phyloP scores from a whole-genome alignment of 768 basidiomycete genomes.

The Trametes cinnabarina region DNA sequence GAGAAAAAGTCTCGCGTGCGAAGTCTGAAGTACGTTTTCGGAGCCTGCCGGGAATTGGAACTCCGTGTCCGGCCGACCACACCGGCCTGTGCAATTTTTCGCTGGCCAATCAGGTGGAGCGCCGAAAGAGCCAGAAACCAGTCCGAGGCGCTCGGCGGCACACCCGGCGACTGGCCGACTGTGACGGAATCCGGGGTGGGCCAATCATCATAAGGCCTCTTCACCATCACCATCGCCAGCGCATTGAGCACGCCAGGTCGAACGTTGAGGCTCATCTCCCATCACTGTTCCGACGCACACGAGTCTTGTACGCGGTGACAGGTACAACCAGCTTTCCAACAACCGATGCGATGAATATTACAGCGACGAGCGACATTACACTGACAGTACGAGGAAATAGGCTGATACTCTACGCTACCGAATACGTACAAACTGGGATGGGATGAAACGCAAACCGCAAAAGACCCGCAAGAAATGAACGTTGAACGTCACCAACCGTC shows the following conservation, averaged over 20 bases:
- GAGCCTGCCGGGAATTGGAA: slow-evolving; percentile 20
- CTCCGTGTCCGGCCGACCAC: slow-evolving; percentile 17
- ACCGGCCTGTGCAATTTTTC: slow-evolving; percentile 13
- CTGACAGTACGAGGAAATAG: slow-evolving; percentile 6
- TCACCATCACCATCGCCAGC: neutral
- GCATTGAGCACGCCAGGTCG: neutral
- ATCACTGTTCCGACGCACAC: neutral
- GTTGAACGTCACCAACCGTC: slow-evolving; percentile 9
- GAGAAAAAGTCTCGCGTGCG: slow-evolving; percentile 32
- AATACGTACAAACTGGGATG: slow-evolving; percentile 5
- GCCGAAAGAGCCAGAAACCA: neutral
- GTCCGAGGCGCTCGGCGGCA: slow-evolving; percentile 1
- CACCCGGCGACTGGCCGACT: slow-evolving; percentile 9
- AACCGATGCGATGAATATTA: slow-evolving; percentile 3
- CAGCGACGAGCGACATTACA: slow-evolving; percentile 5
- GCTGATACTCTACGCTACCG: slow-evolving; percentile 6
- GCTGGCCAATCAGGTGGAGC: slow-evolving; percentile 14
- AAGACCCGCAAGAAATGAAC: neutral
- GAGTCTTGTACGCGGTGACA: neutral
- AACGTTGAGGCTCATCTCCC: slow-evolving; percentile 5
- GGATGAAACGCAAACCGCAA: slow-evolving; percentile 6
- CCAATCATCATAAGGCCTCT: neutral
- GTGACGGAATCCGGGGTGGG: slow-evolving; percentile 1
- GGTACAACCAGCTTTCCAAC: neutral
- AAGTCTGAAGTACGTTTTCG: slow-evolving; percentile 25